These are phyloP conservation scores for Erodium moschatum DNA, from an alignment of 441 rosid species.

Conservation along the genomic window DNA sequence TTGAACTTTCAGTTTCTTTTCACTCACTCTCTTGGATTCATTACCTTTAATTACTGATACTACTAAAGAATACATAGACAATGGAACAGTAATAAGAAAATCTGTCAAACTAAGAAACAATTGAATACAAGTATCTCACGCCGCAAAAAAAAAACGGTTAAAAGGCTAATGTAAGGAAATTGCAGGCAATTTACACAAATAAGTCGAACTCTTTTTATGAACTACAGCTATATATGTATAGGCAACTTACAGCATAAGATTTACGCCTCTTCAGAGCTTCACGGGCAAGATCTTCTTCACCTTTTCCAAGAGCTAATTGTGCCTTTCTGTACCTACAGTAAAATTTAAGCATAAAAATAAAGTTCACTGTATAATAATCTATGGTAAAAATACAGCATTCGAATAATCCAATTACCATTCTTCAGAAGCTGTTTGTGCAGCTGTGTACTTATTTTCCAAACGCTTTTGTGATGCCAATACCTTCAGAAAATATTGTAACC, in stretches of 20 bases:
- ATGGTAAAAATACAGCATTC: conserved; percentile 4
- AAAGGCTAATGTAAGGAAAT: no score
- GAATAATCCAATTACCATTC: conserved; percentile 52
- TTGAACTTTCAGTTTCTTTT: no score
- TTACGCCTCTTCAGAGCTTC: conserved; percentile 95
- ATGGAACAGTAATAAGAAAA: no score
- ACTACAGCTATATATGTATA: no score
- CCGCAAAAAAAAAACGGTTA: no score
- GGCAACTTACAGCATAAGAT: conserved; percentile 63
- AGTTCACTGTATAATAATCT: neutral
- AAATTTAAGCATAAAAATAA: conserved; percentile 7
- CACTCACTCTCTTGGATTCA: no score
- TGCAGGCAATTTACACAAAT: no score
- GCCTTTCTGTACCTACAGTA: conserved; percentile 83
- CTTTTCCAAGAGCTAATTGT: conserved; percentile 90
- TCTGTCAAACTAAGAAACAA: no score
- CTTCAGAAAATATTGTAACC: conserved; percentile 24
- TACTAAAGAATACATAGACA: no score
- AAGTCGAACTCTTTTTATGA: no score
- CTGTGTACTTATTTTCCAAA: conserved; percentile 78
- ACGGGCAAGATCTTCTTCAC: conserved; percentile 98
- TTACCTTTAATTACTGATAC: no score
- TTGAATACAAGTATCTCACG: no score
- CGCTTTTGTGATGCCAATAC: conserved; percentile 95
- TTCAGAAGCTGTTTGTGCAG: conserved; percentile 75